A percentile compares a stretch with the other conserved stretches of the same genome.
phyloP scores from a whole-genome alignment of 164 flowering plant species.

The Kingdonia uniflora region DNA sequence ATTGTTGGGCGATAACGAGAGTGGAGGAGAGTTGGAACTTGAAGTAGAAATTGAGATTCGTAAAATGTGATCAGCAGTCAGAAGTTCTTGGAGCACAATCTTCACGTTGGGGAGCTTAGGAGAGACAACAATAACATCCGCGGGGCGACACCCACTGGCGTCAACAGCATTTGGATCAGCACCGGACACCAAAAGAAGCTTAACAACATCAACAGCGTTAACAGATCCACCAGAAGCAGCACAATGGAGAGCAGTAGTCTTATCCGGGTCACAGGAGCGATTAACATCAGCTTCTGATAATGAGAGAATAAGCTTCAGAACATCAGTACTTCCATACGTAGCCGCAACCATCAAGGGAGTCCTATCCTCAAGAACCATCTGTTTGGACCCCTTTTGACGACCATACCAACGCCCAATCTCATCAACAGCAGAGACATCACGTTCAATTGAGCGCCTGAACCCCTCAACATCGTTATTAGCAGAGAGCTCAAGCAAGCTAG shows the following conservation, averaged over 20 bases:
- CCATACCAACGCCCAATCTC: slow-evolving; percentile 85
- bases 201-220: slow-evolving; percentile 56
- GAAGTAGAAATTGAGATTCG: slow-evolving; percentile 25
- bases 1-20: slow-evolving; percentile 49
- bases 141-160: slow-evolving; percentile 53
- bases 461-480: slow-evolving; percentile 74
- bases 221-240: slow-evolving; percentile 87
- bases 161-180: slow-evolving; percentile 54
- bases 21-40: slow-evolving; percentile 41
- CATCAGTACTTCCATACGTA: slow-evolving; percentile 79
- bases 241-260: slow-evolving; percentile 86
- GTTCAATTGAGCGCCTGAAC: slow-evolving; percentile 40
- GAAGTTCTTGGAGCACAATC: slow-evolving; percentile 44
- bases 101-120: slow-evolving; percentile 40
- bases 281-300: slow-evolving; percentile 51
- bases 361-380: slow-evolving; percentile 69
- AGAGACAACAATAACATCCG: slow-evolving; percentile 61
- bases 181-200: slow-evolving; percentile 62
- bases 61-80: slow-evolving; percentile 27
- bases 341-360: slow-evolving; percentile 98
- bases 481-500: slow-evolving; percentile 76
- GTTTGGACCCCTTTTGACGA: slow-evolving; percentile 68
- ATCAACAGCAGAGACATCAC: slow-evolving; percentile 49
- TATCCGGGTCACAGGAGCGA: slow-evolving; percentile 48
- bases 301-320: slow-evolving; percentile 53